Base-by-base conservation (phyloP, 257 asterid species). In the Orobanche coerulescens region DNA sequence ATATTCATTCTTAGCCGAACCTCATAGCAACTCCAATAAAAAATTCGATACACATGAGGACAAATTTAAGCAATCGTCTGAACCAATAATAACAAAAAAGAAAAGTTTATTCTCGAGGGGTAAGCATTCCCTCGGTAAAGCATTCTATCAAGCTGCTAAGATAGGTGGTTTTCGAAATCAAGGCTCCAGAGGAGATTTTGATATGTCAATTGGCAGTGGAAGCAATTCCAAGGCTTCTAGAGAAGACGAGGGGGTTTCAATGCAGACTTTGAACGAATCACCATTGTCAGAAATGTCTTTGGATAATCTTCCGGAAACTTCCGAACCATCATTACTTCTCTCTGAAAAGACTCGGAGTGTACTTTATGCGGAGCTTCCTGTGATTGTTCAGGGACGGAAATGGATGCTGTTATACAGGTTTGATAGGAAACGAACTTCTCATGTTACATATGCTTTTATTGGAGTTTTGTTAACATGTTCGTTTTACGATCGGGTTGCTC, bases 321-420 rank as follows among this genome's bases (percentile, higher is more conserved):
- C 95, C 31, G 97, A 93, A 64, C 93, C 97, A 13, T 93, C 98
- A 0, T 48, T 75, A 66, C 98, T 93, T 73, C 86, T 93, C 49
- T 81, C 95, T 40, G 95, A 84, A 74, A 86, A 84, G 79, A 75
- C 81, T 55, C 81, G 94, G 13, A 61, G 65, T 11, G 60, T 75
- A 66, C 86, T 89, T 65, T 83, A 84, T 75, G 65, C 79, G 64
- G 53, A 90, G 11, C 78, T 93, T 37, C 98, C 98, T 0, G 94
- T 79, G 71, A 75, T 78, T 73, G 94, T 81, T 58, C 84, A 86
- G 75, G 98, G 92, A 31, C 80, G 81, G 65, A 93, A 89, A 66
- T 93, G 97, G 97, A 71, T 89, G 72, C 74, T 93, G 25, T 69
- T 93, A 46, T 93, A 93, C 86, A 92, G 96, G 98, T 81, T 64